Conservation (phyloP, 1,139 yeast species). For the Kurtzmaniella quercitrusa region DNA sequence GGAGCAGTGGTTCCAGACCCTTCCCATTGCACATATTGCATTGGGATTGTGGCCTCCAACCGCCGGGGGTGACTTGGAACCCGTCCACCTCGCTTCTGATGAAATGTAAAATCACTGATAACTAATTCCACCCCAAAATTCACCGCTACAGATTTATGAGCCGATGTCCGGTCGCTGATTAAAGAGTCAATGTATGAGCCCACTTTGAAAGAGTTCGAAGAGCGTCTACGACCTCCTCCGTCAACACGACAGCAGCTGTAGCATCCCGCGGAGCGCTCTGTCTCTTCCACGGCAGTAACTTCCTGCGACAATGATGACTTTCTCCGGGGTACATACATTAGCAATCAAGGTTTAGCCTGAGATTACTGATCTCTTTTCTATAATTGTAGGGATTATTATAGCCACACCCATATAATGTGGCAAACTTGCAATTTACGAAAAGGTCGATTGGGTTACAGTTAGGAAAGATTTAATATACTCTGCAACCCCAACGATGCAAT, state of each 20-base stretch:
- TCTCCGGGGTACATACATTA: slow-evolving; percentile 1
- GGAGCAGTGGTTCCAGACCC: slow-evolving; percentile 2
- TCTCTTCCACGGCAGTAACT: not conserved
- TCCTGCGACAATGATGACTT: not conserved
- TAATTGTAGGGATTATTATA: no score
- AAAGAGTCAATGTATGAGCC: slow-evolving; percentile 7
- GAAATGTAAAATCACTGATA: slow-evolving; percentile 4
- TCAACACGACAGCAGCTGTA: not conserved
- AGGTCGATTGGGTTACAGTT: no score
- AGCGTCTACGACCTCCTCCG: slow-evolving; percentile 3
- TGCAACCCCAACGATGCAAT: no score
- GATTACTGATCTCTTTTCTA: not conserved
- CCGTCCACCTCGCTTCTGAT: slow-evolving; percentile 3
- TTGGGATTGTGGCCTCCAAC: slow-evolving; percentile 1
- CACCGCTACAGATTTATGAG: slow-evolving; percentile 5
- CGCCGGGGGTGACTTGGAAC: not conserved
- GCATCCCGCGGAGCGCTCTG: not conserved
- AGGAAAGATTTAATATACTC: no score
- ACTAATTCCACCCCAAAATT: not conserved
- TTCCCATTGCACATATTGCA: slow-evolving; percentile 7
- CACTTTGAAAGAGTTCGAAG: slow-evolving; percentile 6
- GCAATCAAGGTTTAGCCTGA: not conserved
- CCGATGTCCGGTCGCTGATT: slow-evolving; percentile 6
- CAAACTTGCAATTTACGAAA: no score
- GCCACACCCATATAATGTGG: no score